phyloP scores from a whole-genome alignment of 805 yeast species.

The Starmera amethionina region DNA sequence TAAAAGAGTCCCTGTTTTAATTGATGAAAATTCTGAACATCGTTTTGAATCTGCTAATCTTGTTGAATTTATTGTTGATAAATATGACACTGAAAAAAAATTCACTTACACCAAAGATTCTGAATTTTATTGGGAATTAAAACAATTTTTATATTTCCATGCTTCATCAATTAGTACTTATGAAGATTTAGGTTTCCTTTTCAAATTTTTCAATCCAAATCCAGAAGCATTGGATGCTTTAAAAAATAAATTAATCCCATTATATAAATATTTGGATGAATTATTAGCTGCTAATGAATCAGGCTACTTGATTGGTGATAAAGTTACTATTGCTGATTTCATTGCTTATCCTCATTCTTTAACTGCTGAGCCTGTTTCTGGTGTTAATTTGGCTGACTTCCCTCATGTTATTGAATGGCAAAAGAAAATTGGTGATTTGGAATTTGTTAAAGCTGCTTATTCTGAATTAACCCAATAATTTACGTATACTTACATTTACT shows the following conservation, averaged over 20 bases:
- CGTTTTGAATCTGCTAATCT: constrained; percentile 29
- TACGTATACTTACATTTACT: constrained; percentile 87
- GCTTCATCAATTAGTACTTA: constrained; percentile 45
- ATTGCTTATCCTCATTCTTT: constrained; percentile 21
- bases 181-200: constrained; percentile 46
- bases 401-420: neutral
- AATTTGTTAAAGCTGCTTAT: constrained; percentile 2
- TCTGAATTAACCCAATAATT: constrained; percentile 71
- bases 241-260: constrained; percentile 36
- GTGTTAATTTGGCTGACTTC: neutral
- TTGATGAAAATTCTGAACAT: constrained; percentile 13
- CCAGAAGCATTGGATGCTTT: constrained; percentile 38
- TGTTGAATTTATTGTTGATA: constrained; percentile 44
- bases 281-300: constrained; percentile 27
- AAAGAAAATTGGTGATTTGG: neutral
- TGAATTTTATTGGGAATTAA: constrained; percentile 32
- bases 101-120: constrained; percentile 23
- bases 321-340: constrained; percentile 44
- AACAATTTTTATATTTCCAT: constrained; percentile 41
- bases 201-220: constrained; percentile 29
- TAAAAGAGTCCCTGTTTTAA: constrained; percentile 46
- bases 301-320: constrained; percentile 46
- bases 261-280: neutral
- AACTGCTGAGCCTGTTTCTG: constrained; percentile 22
- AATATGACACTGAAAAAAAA: constrained; percentile 41